Conservation (phyloP, 2,329 filamentous ascomycete species). For the Arthrobotrys conoides region DNA sequence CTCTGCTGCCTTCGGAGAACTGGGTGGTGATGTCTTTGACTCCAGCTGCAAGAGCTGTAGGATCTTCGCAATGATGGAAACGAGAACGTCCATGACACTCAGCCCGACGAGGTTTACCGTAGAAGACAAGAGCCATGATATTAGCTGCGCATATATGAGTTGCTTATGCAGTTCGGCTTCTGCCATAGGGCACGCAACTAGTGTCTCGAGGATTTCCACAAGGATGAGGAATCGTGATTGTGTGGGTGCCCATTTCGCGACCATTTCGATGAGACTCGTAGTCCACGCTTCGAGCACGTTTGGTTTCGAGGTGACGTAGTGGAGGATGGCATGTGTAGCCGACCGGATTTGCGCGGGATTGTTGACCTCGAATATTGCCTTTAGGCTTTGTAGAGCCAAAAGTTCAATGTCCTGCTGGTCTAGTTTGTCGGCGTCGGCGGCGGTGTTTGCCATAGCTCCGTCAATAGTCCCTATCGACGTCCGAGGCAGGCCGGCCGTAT, state of each 20-base stretch:
- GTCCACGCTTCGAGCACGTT: conserved; percentile 77
- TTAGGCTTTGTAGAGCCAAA: conserved; percentile 86
- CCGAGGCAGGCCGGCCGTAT: conserved; percentile 67
- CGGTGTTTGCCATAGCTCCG: conserved; percentile 80
- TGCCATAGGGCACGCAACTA: conserved; percentile 77
- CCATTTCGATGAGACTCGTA: conserved; percentile 82
- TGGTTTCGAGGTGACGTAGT: conserved; percentile 78
- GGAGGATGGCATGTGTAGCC: conserved; percentile 80
- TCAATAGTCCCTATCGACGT: conserved; percentile 82
- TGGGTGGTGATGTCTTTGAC: conserved; percentile 65
- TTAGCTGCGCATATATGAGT: conserved; percentile 80
- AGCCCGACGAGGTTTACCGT: conserved; percentile 94
- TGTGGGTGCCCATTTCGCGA: conserved; percentile 89
- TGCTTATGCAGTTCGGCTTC: conserved; percentile 82
- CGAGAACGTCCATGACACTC: conserved; percentile 93
- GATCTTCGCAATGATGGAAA: conserved; percentile 87
- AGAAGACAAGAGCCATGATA: conserved; percentile 85
- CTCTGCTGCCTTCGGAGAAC: conserved; percentile 66
- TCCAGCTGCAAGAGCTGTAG: conserved; percentile 80
- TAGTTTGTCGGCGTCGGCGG: conserved; percentile 87
- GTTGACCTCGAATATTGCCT: conserved; percentile 85
- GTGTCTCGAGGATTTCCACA: conserved; percentile 82
- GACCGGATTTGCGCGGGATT: conserved; percentile 85
- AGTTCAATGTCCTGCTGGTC: conserved; percentile 91
- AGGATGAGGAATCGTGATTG: conserved; percentile 94